Percentiles rank a stretch among this genome's conserved stretches.
phyloP scores from a whole-genome alignment of 2,329 filamentous ascomycete genomes.

The Westerdykella sp. region DNA sequence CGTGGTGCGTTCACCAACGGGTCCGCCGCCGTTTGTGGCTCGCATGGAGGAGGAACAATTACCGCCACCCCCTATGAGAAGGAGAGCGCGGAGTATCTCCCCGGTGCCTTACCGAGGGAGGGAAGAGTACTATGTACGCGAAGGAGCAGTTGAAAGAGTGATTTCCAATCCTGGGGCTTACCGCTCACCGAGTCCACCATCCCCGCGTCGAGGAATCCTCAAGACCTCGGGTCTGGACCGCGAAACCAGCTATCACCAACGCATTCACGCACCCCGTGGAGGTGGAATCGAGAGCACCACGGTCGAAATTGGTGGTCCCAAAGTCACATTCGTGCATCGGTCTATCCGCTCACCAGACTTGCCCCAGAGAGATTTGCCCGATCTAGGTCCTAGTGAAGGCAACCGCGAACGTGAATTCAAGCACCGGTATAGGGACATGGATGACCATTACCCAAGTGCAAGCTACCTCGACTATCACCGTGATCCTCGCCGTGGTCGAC shows the following conservation, averaged over 20 bases:
- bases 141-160: neutral
- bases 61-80: neutral
- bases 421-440: neutral
- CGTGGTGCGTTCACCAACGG: too few species aligned
- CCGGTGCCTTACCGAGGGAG: neutral
- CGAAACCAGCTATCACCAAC: constrained; percentile 13
- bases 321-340: constrained; percentile 25
- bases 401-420: neutral
- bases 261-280: constrained; percentile 12
- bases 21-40: too few species aligned
- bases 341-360: constrained; percentile 1
- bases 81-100: neutral
- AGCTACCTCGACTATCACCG: neutral
- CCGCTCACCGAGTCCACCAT: constrained; percentile 11
- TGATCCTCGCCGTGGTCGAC: neutral
- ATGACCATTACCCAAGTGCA: neutral
- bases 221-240: constrained; percentile 14
- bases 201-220: constrained; percentile 17
- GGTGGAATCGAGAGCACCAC: constrained; percentile 17
- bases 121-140: neutral
- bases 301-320: constrained; percentile 25
- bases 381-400: constrained; percentile 2
- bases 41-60: neutral
- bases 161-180: neutral
- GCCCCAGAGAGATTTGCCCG: neutral